Evolutionary conservation across 371 early-diverging fungal genomes (phyloP), one percentile per base, ranked within the genome.

Genomic region (Mucor indicus): DNA sequence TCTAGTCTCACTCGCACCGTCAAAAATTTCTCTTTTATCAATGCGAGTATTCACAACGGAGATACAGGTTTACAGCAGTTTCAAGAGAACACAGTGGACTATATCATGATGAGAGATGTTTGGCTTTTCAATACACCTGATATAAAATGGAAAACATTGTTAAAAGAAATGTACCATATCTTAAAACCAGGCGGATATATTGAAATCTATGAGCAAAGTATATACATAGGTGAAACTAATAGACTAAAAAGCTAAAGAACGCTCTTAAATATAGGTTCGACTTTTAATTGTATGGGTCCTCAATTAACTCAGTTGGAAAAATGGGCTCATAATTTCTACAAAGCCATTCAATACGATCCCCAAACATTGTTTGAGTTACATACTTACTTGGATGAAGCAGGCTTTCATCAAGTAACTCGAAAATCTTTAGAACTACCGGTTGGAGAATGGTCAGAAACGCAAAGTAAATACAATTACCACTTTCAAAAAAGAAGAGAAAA

Each of bases 81-180:
- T 13, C 22, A 52, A 8, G 55, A 55, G 10, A 57, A 58, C 20
- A 24, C 31, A 9, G 66, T 58, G 0, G 72, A 72, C 32, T 62
- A 58, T 35, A 22, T 72, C 1, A 53, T 60, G 50, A 57, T 67
- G 53, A 44, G 68, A 12, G 60, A 67, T 45, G 56, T 60, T 4
- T 64, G 60, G 57, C 29, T 62, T 1, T 44, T 60, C 19, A 65
- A 62, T 35, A 31, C 60, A 1, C 63, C 68, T 6, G 43, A 37
- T 9, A 35, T 47, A 17, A 50, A 57, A 42, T 72, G 72, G 72
- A 23, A 12, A 20, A 51, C 44, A 10, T 20, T 60, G 8, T 38
- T 72, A 19, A 21, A 48, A 29, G 53, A 72, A 36, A 55, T 61
- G 9, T 56, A 47, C 40, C 57, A 68, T 2, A 53, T 72, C 11